Conservation (phyloP, 2,329 filamentous ascomycete genomes). For the Fusarium redolens region DNA sequence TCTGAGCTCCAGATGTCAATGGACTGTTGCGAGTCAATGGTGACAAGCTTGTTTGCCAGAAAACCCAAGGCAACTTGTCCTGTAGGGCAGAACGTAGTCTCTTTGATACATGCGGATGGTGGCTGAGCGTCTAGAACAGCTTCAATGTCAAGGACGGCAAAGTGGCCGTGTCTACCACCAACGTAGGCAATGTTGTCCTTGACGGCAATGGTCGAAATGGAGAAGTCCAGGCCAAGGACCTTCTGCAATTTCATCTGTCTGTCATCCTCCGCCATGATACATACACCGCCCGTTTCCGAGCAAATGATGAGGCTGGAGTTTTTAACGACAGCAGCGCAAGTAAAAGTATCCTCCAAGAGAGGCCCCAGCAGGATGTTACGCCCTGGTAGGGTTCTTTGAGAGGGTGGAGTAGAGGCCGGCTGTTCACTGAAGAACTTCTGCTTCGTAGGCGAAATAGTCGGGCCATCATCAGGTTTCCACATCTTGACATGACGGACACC, state of each 20-base stretch:
- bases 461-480: conserved; percentile 83
- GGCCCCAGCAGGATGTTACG: conserved; percentile 88
- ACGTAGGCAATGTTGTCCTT: conserved; percentile 71
- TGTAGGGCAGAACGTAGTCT: conserved; percentile 51
- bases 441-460: conserved; percentile 71
- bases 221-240: conserved; percentile 74
- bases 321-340: conserved; percentile 76
- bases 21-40: conserved; percentile 79
- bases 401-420: conserved; percentile 45
- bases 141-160: conserved; percentile 64
- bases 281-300: conserved; percentile 90
- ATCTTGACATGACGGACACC: conserved; percentile 93
- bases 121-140: conserved; percentile 58
- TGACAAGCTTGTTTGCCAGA: conserved; percentile 73
- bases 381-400: conserved; percentile 77
- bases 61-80: conserved; percentile 76
- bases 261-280: conserved; percentile 81
- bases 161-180: conserved; percentile 74
- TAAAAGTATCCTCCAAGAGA: conserved; percentile 86
- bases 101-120: conserved; percentile 52
- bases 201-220: conserved; percentile 74
- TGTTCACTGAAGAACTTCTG: conserved; percentile 63
- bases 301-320: conserved; percentile 83
- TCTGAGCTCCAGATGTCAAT: conserved; percentile 74
- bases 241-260: conserved; percentile 77